Evolutionary conservation across 768 basidiomycete genomes (phyloP), one percentile per base, ranked within the genome.

Genomic region (Leccinum boreale): DNA sequence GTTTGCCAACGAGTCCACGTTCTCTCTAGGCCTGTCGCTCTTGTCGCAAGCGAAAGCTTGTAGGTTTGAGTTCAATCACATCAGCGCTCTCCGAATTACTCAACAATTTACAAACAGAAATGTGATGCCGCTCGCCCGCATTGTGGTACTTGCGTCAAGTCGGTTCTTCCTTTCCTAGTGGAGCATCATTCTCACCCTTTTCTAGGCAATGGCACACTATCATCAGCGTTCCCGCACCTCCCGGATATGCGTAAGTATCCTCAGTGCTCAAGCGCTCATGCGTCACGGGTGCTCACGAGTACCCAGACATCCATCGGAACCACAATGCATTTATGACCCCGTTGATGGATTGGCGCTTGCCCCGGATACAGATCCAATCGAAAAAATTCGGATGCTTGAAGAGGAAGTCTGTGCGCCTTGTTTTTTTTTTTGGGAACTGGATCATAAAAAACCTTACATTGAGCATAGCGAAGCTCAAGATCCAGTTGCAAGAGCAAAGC

Each of bases 71-170:
- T 58, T 48, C 26, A 35, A 24, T 55, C 21, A 19, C 9, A n/a
- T 58, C 6, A 26, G 5, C 44, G 28, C 35, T 44, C 31, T 28
- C 55, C 47, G 24, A 57, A 35, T 52, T 10, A 21, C 36, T 60
- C 53, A 59, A 56, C 52, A 52, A 50, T 57, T 36, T 59, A 23
- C 57, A 24, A 60, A 33, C 26, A 93, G 90, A 92, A 92, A 88
- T 94, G 91, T 63, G 91, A 94, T 72, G 91, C 91, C 44, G 81
- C 86, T 44, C 86, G 92, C 61, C 91, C 91, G 12, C 89, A 92
- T 70, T 94, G 91, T 68, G 81, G 84, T 44, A 92, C 91, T 53
- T 93, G 91, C 65, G 82, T 90, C 58, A 92, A 87, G 90, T 90
- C 64, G 66, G 85, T 79, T n/a, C 29, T 54, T 52, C 51, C 45